phyloP scores from a whole-genome alignment of 345 rosid genomes.

The Boechera divaricarpa region DNA sequence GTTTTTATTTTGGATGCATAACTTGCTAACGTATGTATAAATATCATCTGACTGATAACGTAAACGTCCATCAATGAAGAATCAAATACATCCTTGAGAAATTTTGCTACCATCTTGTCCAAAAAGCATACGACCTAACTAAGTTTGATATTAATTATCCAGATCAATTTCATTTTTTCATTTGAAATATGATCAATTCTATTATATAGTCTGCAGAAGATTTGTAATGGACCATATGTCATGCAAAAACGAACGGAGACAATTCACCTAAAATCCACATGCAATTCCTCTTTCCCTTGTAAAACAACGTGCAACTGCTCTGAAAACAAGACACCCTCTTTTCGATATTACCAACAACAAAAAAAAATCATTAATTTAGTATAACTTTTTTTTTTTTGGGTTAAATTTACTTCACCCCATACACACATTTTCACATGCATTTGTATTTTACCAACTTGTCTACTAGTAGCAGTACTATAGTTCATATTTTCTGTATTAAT shows the following conservation, averaged over 20 bases:
- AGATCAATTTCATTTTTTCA: background rate
- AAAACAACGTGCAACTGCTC: slow-evolving; percentile 40
- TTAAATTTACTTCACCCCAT: slow-evolving; percentile 11
- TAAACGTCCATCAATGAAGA: background rate
- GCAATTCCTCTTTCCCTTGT: slow-evolving; percentile 31
- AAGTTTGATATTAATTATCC: background rate
- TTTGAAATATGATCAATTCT: background rate
- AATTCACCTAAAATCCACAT: slow-evolving; percentile 42
- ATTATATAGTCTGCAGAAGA: background rate
- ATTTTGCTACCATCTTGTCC: too few species aligned
- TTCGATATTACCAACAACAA: slow-evolving; percentile 22
- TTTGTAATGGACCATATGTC: background rate
- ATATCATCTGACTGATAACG: too few species aligned
- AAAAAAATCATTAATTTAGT: background rate
- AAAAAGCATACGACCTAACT: background rate
- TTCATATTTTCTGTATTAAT: background rate
- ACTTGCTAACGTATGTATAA: too few species aligned
- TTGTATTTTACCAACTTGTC: slow-evolving; percentile 33
- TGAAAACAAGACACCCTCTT: slow-evolving; percentile 15
- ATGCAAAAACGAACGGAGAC: slow-evolving; percentile 16
- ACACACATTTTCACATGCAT: slow-evolving; percentile 27
- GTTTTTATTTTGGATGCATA: too few species aligned
- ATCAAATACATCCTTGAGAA: background rate
- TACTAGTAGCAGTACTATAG: background rate
- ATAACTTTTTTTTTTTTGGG: background rate